phyloP scores from a whole-genome alignment of 208 protist species.

The Acanthamoeba royreba region DNA sequence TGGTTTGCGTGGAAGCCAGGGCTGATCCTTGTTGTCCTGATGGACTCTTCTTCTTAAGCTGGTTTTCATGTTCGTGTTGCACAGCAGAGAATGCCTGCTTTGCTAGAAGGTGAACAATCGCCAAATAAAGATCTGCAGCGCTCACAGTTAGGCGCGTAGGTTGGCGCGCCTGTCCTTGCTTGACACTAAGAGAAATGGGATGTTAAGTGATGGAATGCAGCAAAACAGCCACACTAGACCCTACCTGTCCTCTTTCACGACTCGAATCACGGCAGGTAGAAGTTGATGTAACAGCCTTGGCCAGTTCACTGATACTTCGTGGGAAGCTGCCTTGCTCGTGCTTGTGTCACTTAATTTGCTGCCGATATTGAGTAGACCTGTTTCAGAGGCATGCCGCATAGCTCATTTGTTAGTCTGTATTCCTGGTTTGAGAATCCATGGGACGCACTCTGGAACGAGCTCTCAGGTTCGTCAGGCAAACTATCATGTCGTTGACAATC shows the following conservation, averaged over 20 bases:
- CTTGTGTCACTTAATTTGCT: neutral
- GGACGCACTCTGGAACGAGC: too few relatives aligned
- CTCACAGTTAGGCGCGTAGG: neutral
- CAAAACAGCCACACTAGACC: neutral
- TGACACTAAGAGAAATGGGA: neutral
- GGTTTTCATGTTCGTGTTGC: neutral
- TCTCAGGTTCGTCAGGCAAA: too few relatives aligned
- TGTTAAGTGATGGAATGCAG: neutral
- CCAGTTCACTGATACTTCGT: neutral
- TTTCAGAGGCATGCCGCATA: too few relatives aligned
- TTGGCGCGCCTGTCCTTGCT: neutral
- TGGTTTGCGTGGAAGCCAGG: neutral
- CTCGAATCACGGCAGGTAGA: neutral
- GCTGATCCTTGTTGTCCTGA: neutral
- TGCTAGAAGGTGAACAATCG: neutral
- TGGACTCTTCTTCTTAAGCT: neutral
- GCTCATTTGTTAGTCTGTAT: too few relatives aligned
- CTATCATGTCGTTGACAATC: neutral
- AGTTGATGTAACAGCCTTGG: neutral
- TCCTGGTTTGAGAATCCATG: too few relatives aligned
- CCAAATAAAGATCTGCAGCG: neutral
- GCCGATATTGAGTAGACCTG: too few relatives aligned
- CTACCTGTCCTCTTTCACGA: neutral
- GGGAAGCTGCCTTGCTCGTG: neutral
- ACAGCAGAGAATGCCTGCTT: neutral